A percentile compares a stretch with the other conserved stretches of the same genome.
These are phyloP conservation scores for Volvox reticuliferus DNA, from an alignment of 139 green algal genomes.

Conservation along the genomic window DNA sequence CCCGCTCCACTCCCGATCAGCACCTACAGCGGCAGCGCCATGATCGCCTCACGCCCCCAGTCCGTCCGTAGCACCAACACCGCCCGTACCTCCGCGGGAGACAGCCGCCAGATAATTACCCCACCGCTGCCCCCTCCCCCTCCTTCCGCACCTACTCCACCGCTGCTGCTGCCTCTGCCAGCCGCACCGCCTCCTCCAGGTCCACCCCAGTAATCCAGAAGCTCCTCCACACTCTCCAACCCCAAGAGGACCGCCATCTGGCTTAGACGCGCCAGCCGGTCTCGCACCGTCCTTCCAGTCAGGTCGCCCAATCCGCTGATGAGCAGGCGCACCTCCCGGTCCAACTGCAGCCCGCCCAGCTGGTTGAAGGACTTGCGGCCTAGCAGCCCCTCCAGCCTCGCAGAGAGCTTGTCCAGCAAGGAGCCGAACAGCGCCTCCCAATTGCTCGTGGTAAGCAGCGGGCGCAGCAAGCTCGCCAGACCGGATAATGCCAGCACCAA, in stretches of 20 bases:
- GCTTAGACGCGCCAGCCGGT: slow-evolving; percentile 92
- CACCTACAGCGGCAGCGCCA: slow-evolving; percentile 66
- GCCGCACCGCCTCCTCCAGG: slow-evolving; percentile 1
- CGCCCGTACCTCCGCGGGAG: slow-evolving; percentile 77
- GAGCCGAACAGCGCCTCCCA: slow-evolving; percentile 78
- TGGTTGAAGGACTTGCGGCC: slow-evolving; percentile 93
- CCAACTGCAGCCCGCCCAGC: slow-evolving; percentile 94
- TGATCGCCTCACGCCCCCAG: slow-evolving; percentile 78
- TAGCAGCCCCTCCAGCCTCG: slow-evolving; percentile 87
- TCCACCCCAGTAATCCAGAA: slow-evolving; percentile 50
- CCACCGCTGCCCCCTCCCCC: slow-evolving; percentile 63
- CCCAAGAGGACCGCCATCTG: slow-evolving; percentile 90
- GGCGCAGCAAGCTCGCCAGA: slow-evolving; percentile 75
- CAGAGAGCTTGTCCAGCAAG: slow-evolving; percentile 69
- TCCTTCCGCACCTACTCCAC: slow-evolving; percentile 55
- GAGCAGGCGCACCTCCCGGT: slow-evolving; percentile 59
- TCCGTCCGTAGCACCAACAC: slow-evolving; percentile 82
- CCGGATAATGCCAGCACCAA: slow-evolving; percentile 77
- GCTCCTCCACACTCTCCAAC: slow-evolving; percentile 87
- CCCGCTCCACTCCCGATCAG: neutral
- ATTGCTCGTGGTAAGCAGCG: slow-evolving; percentile 80
- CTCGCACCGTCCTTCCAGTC: slow-evolving; percentile 84
- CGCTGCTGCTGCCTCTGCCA: slow-evolving; percentile 50
- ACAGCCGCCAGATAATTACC: slow-evolving; percentile 90
- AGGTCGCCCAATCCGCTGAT: slow-evolving; percentile 73